phyloP scores from a whole-genome alignment of 139 green algal species.

The Picocystis salinarum region DNA sequence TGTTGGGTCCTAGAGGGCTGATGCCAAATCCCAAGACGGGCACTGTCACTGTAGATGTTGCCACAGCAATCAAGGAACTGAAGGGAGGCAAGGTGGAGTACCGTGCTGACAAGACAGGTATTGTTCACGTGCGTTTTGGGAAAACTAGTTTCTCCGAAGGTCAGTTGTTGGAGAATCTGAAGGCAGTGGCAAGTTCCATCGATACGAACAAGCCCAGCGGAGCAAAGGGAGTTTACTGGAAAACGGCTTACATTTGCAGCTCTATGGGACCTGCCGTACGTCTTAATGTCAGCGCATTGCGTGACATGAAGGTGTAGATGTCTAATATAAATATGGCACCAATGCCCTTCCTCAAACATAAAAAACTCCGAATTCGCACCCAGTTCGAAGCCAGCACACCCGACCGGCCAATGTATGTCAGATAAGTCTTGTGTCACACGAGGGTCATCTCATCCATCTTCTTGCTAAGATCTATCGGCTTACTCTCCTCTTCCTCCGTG shows the following conservation, averaged over 20 bases:
- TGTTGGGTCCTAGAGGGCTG: constrained; percentile 79
- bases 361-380: too few species aligned
- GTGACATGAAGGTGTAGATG: too few species aligned
- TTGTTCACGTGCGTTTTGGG: constrained; percentile 89
- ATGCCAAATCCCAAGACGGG: constrained; percentile 99
- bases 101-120: constrained; percentile 91
- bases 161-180: constrained; percentile 76
- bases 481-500: too few species aligned
- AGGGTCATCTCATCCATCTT: too few species aligned
- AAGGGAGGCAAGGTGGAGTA: constrained; percentile 99
- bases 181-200: constrained; percentile 59
- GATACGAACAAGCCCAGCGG: constrained; percentile 81
- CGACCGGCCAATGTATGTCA: background rate
- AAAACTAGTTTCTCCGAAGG: constrained; percentile 58
- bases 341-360: too few species aligned
- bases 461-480: too few species aligned
- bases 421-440: too few species aligned
- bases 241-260: constrained; percentile 71
- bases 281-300: too few species aligned
- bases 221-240: constrained; percentile 96
- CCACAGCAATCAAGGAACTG: constrained; percentile 80
- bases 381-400: background rate
- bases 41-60: constrained; percentile 94
- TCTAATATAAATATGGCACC: too few species aligned
- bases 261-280: constrained; percentile 98